Evolutionary conservation across 805 yeast genomes (phyloP).

Genomic region (Candida cerambycidarum): DNA sequence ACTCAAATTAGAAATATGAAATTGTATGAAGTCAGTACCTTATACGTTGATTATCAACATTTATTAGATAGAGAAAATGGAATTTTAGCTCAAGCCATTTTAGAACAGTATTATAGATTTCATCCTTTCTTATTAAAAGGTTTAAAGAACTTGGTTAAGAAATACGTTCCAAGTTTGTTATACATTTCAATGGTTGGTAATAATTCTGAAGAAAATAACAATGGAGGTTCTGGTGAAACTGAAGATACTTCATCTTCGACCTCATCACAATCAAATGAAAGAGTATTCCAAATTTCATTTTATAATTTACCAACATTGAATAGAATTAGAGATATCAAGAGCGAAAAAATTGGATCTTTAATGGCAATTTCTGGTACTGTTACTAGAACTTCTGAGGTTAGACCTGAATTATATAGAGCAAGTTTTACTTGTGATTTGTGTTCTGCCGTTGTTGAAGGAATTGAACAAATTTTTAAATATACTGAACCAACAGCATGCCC

Average conservation of each 20-base stretch:
- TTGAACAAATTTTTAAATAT: slow-evolving; percentile 89
- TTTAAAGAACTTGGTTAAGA: slow-evolving; percentile 67
- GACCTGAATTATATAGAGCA: slow-evolving; percentile 89
- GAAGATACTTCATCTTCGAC: slow-evolving; percentile 38
- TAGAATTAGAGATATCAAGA: slow-evolving; percentile 85
- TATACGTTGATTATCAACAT: slow-evolving; percentile 85
- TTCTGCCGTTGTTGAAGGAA: slow-evolving; percentile 78
- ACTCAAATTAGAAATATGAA: slow-evolving; percentile 82
- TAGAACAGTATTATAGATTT: slow-evolving; percentile 91
- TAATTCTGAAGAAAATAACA: slow-evolving; percentile 28
- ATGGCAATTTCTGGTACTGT: slow-evolving; percentile 91
- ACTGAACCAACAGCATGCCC: slow-evolving; percentile 96
- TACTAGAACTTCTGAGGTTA: slow-evolving; percentile 91
- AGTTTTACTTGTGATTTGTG: slow-evolving; percentile 89
- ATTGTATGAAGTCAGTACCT: slow-evolving; percentile 67
- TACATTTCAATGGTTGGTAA: slow-evolving; percentile 45
- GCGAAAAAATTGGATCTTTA: slow-evolving; percentile 84
- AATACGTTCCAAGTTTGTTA: slow-evolving; percentile 68
- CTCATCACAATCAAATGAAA: slow-evolving; percentile 54
- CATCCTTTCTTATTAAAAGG: slow-evolving; percentile 80
- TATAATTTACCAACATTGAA: slow-evolving; percentile 80
- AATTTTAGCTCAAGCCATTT: slow-evolving; percentile 82
- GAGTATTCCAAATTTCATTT: slow-evolving; percentile 86
- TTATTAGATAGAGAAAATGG: slow-evolving; percentile 75
- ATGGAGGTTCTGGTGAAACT: slow-evolving; percentile 2